Percentiles rank a stretch among this genome's conserved stretches.
These are phyloP conservation scores for Piper longum DNA, from an alignment of 164 flowering plant species.

Conservation along the genomic window DNA sequence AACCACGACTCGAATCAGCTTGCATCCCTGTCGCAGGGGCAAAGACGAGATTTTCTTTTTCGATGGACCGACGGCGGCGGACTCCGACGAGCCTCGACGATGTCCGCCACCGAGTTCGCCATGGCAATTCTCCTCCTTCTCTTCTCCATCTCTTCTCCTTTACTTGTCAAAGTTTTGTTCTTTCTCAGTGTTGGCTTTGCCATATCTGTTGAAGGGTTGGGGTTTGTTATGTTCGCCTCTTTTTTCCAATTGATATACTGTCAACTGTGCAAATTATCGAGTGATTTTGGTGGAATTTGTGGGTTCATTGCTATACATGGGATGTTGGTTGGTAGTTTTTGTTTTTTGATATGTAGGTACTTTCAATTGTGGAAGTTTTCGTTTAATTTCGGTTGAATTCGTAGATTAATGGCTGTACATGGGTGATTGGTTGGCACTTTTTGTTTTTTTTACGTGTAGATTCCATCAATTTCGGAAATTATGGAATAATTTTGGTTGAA, in stretches of 20 bases:
- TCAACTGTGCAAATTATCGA: too few relatives aligned
- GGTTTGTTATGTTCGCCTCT: not conserved
- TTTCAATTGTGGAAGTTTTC: not conserved
- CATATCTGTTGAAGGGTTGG: not conserved
- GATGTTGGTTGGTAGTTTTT: too few relatives aligned
- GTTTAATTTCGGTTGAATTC: too few relatives aligned
- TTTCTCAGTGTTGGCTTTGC: not conserved
- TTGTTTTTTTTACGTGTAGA: not conserved
- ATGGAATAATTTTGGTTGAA: not conserved
- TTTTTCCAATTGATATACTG: not conserved
- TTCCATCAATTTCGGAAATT: not conserved
- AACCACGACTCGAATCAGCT: too few relatives aligned
- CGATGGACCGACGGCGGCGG: not conserved
- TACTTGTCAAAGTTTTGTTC: not conserved
- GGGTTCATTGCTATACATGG: too few relatives aligned
- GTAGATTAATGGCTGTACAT: too few relatives aligned
- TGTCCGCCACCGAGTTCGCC: not conserved
- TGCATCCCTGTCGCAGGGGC: too few relatives aligned
- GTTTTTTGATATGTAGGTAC: too few relatives aligned
- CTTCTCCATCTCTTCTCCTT: not conserved
- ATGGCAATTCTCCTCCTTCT: not conserved
- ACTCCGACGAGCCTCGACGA: not conserved
- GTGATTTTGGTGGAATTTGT: too few relatives aligned
- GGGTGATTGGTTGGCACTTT: not conserved
- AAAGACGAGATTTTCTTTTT: too few relatives aligned